Evolutionary conservation across 1,139 yeast species (phyloP), one percentile per base, ranked within the genome.

Genomic region (Yarrowia galli): DNA sequence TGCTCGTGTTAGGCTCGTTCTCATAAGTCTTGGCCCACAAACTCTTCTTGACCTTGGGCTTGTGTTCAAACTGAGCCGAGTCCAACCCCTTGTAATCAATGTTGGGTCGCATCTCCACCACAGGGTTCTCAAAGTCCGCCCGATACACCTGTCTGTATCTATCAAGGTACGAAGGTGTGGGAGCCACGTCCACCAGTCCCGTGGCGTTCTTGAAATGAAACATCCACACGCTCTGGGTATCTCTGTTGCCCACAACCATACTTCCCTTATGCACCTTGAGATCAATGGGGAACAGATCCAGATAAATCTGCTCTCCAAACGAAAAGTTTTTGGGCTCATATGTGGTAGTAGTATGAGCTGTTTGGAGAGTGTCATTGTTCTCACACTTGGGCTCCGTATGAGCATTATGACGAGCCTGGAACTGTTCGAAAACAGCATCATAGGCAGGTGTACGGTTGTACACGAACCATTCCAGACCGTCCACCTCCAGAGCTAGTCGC

Each of bases 401-500:
- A 12, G 48, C 56, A 28, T 68, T 69, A 4, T 48, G n/a, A 5
- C 56, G 23, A 4, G 32, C 23, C 32, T 72, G 74, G 38, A 71
- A 71, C 48, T 79, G 75, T 25, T 84, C 84, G 71, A 87, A 75
- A 23, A 92, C 84, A 67, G 82, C 83, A 65, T 91, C 95, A 76
- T 90, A 95, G 0, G 97, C 95, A 25, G 81, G 81, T 0, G 91
- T 85, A 73, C 96, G 82, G 76, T 95, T 95, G 76, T 89, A 92
- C 70, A 89, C 79, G 75, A 92, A 95, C 66, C 90, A 79, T 75
- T 95, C 99, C 2, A 91, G 74, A 0, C 99, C 99, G 65, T 88
- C 89, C 10, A 90, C 78, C 25, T 84, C 83, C 7, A 92, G 74
- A 2, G 83, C 73, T 69, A 90, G 82, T 42, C 96, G 80, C 5